Percentiles rank a stretch among this genome's conserved stretches.
These are phyloP conservation scores for Annulohypoxylon stygium DNA, from an alignment of 495 filamentous ascomycete species.

Conservation along the genomic window DNA sequence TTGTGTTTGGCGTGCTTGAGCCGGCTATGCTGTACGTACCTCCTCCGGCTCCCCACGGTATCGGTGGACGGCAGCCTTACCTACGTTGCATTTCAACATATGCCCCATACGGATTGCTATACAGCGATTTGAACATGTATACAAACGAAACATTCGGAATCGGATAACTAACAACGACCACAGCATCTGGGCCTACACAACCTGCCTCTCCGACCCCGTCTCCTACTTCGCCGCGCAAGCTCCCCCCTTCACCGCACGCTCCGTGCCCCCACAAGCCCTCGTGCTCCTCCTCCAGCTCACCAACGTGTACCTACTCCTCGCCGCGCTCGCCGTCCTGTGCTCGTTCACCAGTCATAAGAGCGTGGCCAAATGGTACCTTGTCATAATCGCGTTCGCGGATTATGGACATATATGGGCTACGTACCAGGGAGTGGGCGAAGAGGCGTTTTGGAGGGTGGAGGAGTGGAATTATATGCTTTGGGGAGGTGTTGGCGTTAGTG, in stretches of 20 bases:
- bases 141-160: no score
- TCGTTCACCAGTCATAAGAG: conserved; percentile 65
- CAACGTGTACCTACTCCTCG: conserved; percentile 70
- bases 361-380: conserved; percentile 67
- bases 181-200: conserved; percentile 61
- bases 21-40: conserved; percentile 66
- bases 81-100: not conserved
- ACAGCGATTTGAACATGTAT: not conserved
- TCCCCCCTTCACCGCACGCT: conserved; percentile 59
- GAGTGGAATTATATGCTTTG: conserved; percentile 70
- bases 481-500: conserved; percentile 70
- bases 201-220: conserved; percentile 58
- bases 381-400: conserved; percentile 69
- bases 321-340: conserved; percentile 63
- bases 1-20: conserved; percentile 68
- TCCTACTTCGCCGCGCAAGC: conserved; percentile 66
- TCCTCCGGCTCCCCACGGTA: not conserved
- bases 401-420: conserved; percentile 72
- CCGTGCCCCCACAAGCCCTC: conserved; percentile 56
- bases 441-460: conserved; percentile 59
- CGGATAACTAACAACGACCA: not conserved
- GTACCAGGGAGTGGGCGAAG: conserved; percentile 65
- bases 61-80: no score
- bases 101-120: not conserved
- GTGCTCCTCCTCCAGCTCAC: conserved; percentile 69